Conservation (phyloP, 2,329 filamentous ascomycete species). For the Fusarium sp. region DNA sequence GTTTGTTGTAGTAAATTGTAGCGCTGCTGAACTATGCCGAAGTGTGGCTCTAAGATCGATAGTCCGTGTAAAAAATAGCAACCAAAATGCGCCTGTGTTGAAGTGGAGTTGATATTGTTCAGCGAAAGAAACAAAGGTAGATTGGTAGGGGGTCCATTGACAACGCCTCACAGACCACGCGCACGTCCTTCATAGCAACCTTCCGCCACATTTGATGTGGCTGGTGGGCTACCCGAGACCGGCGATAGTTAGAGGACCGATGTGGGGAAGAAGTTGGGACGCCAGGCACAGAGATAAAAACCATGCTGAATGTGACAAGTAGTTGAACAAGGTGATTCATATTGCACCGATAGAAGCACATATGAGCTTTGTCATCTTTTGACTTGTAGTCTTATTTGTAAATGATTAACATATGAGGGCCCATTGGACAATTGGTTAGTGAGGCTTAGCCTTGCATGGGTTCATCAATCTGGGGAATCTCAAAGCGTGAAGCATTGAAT, state of each 20-base stretch:
- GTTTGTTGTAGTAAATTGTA: neutral
- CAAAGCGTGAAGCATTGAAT: slow-evolving; percentile 2
- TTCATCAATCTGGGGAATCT: slow-evolving; percentile 40
- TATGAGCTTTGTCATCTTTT: neutral
- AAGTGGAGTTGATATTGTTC: slow-evolving; percentile 36
- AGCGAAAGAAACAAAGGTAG: slow-evolving; percentile 35
- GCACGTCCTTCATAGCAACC: slow-evolving; percentile 27
- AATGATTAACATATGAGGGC: slow-evolving; percentile 12
- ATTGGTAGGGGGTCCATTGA: slow-evolving; percentile 23
- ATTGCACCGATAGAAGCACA: neutral
- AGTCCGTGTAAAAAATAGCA: slow-evolving; percentile 23
- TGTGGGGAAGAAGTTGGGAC: slow-evolving; percentile 6
- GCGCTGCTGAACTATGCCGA: neutral
- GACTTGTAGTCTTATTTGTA: neutral
- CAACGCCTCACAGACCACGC: slow-evolving; percentile 7
- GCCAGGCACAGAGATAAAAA: neutral
- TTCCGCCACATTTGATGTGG: slow-evolving; percentile 37
- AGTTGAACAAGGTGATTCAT: neutral
- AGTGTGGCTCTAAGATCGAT: slow-evolving; percentile 6
- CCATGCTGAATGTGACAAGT: neutral
- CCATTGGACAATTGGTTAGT: slow-evolving; percentile 32
- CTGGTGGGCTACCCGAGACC: slow-evolving; percentile 24
- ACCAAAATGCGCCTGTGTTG: slow-evolving; percentile 30
- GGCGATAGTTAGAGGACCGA: slow-evolving; percentile 15
- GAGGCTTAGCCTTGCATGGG: slow-evolving; percentile 40